Base-by-base conservation (phyloP, 345 rosid genomes). In the Citrus trifoliata region DNA sequence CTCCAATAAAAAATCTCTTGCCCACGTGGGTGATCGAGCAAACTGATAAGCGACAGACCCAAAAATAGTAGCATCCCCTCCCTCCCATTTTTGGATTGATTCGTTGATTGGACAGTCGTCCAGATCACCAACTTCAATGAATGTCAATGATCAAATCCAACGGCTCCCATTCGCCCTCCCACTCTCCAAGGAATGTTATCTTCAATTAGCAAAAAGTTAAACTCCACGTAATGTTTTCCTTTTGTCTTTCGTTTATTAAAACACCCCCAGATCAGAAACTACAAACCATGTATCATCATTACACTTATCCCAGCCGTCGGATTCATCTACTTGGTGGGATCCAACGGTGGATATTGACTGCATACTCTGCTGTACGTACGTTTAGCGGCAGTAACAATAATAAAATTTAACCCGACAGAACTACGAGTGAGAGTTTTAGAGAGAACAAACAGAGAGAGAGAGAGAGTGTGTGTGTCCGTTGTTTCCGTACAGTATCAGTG, bases 91-190 rank as follows among this genome's bases (percentile, higher is more conserved):
- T 3, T 38, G 42, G 56, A 51, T 16, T 51, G 56, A 51, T 16
- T 53, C 58, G 7, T 73, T 81, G 87, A 84, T 81, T 79, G 66
- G 87, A 84, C 80, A 16, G 76, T 81, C 67, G 35, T 3, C 28
- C 58, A 9, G 68, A 53, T 42, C 80, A 13, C 68, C 59, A 7
- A 25, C 40, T n/a, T 77, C 64, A 56, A 69, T 42, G 35, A 14
- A 3, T 0, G 18, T 67, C 24, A 0, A 18, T 42, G 38, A 5
- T 27, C 72, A 71, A 71, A 75, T 81, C 84, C 67, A 71, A 70
- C 68, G 73, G 76, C 60, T 65, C 51, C n/a, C 22, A 18, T 76
- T 76, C 19, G n/a, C 28, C 22, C 48, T 32, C 4, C 3, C n/a
- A 28, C 8, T 10, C 7, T 59, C 72, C 25, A 3, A 13, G 67